Evolutionary conservation across 805 yeast species (phyloP), one percentile per base, ranked within the genome.

Genomic region (Ogataea philodendri): DNA sequence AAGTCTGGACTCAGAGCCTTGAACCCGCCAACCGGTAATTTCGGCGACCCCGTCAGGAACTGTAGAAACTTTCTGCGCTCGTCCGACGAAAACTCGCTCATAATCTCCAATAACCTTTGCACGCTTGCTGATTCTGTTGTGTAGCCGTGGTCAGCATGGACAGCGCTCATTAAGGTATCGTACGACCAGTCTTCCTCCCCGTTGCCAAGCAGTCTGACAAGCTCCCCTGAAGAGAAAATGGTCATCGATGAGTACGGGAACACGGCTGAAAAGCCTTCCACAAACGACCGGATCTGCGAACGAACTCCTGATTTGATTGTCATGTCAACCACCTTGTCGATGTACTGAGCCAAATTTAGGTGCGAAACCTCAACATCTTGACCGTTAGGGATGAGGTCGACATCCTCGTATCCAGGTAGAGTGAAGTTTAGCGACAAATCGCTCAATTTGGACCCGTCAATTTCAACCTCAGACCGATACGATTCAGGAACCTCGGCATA

Each of bases 1-100:
- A 90, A 70, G 35, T 74, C 81, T 0, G 98, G 98, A 28, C 73
- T 70, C 37, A 90, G 65, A 0, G 84, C 74, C 49, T 81, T 82
- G 65, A 90, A 90, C 0, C 97, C 97, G 1, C 97, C 97, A 52
- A 87, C 74, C 1, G 98, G 98, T 30, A 93, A 62, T 44, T 81
- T 85, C 5, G 97, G 96, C 1, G 96, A 78, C 0, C 97, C 97
- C 0, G 97, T 90, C 42, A 89, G 65, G 57, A 90, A 90, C 57
- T 86, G 95, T 29, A 88, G 62, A 52, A 90, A 90, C 21, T 69
- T 61, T 22, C 97, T 69, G 42, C 83, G 76, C 43, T 87, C 84
- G 1, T 61, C 55, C 2, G 49, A 47, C 19, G 60, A 54, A 43
- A 88, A 81, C 5, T 65, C 63, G 3, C 74, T 55, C 74, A 93